Base-by-base conservation (phyloP, 2,329 filamentous ascomycete species). In the Aureobasidium sp. region DNA sequence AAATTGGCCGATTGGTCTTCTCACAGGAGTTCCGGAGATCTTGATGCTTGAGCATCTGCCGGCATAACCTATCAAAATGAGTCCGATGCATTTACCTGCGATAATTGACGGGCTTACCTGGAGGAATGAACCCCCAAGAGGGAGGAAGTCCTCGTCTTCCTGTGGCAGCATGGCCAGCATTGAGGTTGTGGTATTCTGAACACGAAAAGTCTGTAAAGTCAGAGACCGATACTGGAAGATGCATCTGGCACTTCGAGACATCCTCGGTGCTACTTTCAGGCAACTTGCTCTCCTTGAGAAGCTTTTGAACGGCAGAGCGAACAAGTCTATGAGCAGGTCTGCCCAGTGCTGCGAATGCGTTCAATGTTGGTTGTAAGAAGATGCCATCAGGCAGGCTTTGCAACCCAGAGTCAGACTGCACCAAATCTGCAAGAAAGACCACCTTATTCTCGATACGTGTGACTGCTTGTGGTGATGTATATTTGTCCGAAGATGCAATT, bases 151-250 rank as follows among this genome's bases (percentile, higher is more conserved):
- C 71, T 9, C 70, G 67, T 29, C 70, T 71, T 31, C 73, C 76
- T 17, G 75, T 72, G 37, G 80, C 72, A 2, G 72, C 77, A 64
- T 71, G 74, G 0, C 75, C 72, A 20, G 78, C 80, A 49, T 84
- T 85, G 52, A 77, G 74, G 31, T 80, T 76, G 64, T 85, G 82
- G 48, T 83, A 77, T 9, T 77, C 72, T 0, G 79, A 82, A 62
- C 79, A 82, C 1, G 79, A 82, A 70, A 84, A 85, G 69, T 86
- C 84, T 48, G 77, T 81, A 67, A 85, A 87, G 39, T 82, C 83
- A 5, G 77, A 76, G 20, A 84, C 79, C 3, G 74, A 70, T 41
- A 87, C 71, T 0, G 85, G 85, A 0, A 87, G 68, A 67, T 86
- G 80, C 65, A 84, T 70, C 4, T 71, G 71, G 20, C 80, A 78